A percentile compares a stretch with the other conserved stretches of the same genome.
These are phyloP conservation scores for Pyrenochaeta sp. DNA, from an alignment of 2,329 filamentous ascomycete genomes.

Conservation along the genomic window DNA sequence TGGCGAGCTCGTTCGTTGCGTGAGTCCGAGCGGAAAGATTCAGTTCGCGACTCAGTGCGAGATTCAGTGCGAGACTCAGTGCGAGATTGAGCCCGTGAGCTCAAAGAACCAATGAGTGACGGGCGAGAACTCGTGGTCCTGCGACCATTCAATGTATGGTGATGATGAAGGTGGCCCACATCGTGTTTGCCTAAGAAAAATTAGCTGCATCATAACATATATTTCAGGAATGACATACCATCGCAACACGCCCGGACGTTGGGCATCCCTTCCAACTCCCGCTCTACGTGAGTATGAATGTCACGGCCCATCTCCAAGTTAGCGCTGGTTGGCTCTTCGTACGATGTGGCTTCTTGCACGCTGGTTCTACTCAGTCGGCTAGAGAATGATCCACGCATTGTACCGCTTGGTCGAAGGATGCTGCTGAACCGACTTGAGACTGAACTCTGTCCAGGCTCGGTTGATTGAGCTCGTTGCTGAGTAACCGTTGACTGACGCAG, in stretches of 20 bases:
- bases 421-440: slow-evolving; percentile 54
- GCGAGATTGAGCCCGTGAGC: slow-evolving; percentile 43
- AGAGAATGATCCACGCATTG: slow-evolving; percentile 59
- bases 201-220: slow-evolving; percentile 18
- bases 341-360: slow-evolving; percentile 42
- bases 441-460: slow-evolving; percentile 50
- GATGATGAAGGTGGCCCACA: slow-evolving; percentile 55
- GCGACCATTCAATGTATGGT: slow-evolving; percentile 41
- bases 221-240: slow-evolving; percentile 66
- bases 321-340: slow-evolving; percentile 68
- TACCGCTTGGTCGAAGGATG: slow-evolving; percentile 53
- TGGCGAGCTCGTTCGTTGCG: slow-evolving; percentile 33
- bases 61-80: slow-evolving; percentile 27
- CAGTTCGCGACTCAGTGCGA: slow-evolving; percentile 22
- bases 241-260: slow-evolving; percentile 98
- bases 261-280: slow-evolving; percentile 81
- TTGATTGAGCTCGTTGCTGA: slow-evolving; percentile 35
- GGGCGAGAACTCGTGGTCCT: slow-evolving; percentile 32
- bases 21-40: slow-evolving; percentile 31
- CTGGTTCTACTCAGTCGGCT: slow-evolving; percentile 54
- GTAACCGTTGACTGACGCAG: slow-evolving; percentile 55
- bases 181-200: slow-evolving; percentile 55
- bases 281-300: slow-evolving; percentile 78
- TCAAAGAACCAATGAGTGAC: slow-evolving; percentile 42
- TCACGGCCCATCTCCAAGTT: slow-evolving; percentile 80